Percentiles rank a stretch among this genome's conserved stretches.
Evolutionary conservation across 192 early-diverging fungal genomes (phyloP).

Genomic region (Powellomyces hirtus): DNA sequence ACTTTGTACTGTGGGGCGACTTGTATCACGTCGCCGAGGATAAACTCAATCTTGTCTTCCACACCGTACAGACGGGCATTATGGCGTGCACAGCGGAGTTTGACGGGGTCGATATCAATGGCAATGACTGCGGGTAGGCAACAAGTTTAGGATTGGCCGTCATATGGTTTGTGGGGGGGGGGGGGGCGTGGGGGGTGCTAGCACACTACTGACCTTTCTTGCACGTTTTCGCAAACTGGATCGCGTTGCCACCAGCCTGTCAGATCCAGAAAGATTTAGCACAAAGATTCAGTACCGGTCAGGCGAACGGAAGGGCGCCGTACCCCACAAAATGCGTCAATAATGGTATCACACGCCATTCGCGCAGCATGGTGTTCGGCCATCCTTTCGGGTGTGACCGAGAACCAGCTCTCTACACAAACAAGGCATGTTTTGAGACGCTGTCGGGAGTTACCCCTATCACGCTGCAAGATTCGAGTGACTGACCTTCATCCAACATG

Average conservation of each 20-base stretch:
- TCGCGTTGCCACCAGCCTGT: conserved; percentile 83
- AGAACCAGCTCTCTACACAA: conserved; percentile 95
- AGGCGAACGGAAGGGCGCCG: not conserved
- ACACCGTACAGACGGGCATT: conserved; percentile 93
- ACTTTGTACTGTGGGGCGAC: conserved; percentile 51
- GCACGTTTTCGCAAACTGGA: conserved; percentile 91
- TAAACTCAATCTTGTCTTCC: conserved; percentile 86
- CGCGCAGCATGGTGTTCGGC: conserved; percentile 76
- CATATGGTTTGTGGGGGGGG: no score
- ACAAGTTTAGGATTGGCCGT: no score
- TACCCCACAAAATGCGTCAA: conserved; percentile 95
- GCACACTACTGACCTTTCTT: conserved; percentile 53
- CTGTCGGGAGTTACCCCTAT: no score
- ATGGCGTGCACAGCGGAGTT: conserved; percentile 74
- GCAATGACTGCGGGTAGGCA: conserved; percentile 81
- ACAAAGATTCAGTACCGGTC: no score
- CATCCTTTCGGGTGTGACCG: conserved; percentile 90
- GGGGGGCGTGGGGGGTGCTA: no score
- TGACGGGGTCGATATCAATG: conserved; percentile 82
- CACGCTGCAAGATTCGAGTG: no score
- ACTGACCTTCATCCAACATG: conserved; percentile 75
- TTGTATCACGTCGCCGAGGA: conserved; percentile 83
- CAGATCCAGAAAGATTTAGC: no score
- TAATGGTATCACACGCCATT: conserved; percentile 59
- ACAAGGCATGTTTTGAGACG: no score